Percentiles rank a stretch among this genome's conserved stretches.
These are phyloP conservation scores for Ganoderma lingzhi DNA, from an alignment of 1,284 basidiomycete species.

Conservation along the genomic window DNA sequence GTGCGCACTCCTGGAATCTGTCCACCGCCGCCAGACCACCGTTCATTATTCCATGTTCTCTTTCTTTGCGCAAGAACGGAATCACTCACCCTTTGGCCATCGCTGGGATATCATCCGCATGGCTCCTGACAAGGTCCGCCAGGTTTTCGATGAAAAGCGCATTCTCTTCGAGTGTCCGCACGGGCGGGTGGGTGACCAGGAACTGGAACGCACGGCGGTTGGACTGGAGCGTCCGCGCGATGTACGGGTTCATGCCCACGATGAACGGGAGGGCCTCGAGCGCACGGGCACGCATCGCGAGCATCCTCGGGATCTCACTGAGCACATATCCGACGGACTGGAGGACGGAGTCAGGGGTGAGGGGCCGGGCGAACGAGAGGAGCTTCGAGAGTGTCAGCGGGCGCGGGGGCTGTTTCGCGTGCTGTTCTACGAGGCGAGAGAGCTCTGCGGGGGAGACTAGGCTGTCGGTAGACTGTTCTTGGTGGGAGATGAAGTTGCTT, in stretches of 20 bases:
- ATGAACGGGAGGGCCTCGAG: constrained; percentile 84
- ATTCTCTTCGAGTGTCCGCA: constrained; percentile 77
- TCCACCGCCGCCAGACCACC: not conserved
- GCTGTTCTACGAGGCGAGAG: constrained; percentile 57
- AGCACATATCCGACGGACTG: constrained; percentile 75
- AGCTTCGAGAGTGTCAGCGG: constrained; percentile 75
- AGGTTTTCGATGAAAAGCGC: constrained; percentile 72
- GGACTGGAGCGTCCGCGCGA: constrained; percentile 76
- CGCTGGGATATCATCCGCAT: constrained; percentile 89
- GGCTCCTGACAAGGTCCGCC: constrained; percentile 76
- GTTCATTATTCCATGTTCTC: not conserved
- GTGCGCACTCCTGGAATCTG: constrained; percentile 87
- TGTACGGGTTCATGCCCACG: constrained; percentile 90
- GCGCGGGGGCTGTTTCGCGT: constrained; percentile 62
- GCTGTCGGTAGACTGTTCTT: constrained; percentile 13
- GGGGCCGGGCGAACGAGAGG: constrained; percentile 76
- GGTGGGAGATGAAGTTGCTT: constrained; percentile 18
- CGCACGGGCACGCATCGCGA: constrained; percentile 74
- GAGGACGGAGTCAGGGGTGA: constrained; percentile 73
- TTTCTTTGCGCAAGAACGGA: not conserved
- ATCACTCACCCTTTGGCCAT: constrained; percentile 83
- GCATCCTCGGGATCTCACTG: constrained; percentile 76
- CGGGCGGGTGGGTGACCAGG: constrained; percentile 74
- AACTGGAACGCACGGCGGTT: constrained; percentile 81
- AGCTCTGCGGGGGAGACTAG: constrained; percentile 49